phyloP scores from a whole-genome alignment of 345 rosid species.

The Melaleuca alternifolia region DNA sequence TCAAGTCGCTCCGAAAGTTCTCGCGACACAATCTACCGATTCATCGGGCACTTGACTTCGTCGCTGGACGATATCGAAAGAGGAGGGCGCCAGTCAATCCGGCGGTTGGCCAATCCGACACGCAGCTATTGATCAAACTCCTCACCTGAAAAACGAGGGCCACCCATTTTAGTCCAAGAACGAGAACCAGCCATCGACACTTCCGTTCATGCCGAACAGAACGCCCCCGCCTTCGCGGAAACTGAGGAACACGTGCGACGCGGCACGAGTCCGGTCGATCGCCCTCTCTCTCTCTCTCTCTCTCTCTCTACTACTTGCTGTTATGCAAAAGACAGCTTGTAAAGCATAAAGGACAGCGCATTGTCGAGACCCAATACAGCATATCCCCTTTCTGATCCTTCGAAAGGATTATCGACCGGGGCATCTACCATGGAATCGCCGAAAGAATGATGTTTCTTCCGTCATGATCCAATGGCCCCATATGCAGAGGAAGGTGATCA shows the following conservation, averaged over 20 bases:
- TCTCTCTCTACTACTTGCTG: not conserved
- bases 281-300: not conserved
- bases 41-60: not conserved
- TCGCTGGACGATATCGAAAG: too few species aligned
- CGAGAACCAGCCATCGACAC: not conserved
- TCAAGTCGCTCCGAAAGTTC: not conserved
- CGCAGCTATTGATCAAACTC: too few species aligned
- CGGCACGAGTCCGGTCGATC: not conserved
- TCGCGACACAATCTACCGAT: not conserved
- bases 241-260: not conserved
- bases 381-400: not conserved
- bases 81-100: too few species aligned
- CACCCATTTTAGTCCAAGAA: not conserved
- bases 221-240: not conserved
- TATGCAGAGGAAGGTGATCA: not conserved
- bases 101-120: too few species aligned
- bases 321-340: not conserved
- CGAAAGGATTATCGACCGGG: not conserved
- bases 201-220: not conserved
- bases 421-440: not conserved
- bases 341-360: not conserved
- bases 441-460: too few species aligned
- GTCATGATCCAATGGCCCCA: not conserved
- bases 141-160: not conserved
- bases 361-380: not conserved